These are phyloP conservation scores for Mrakiaceae sp. DNA, from an alignment of 1,284 basidiomycete genomes.

Conservation along the genomic window DNA sequence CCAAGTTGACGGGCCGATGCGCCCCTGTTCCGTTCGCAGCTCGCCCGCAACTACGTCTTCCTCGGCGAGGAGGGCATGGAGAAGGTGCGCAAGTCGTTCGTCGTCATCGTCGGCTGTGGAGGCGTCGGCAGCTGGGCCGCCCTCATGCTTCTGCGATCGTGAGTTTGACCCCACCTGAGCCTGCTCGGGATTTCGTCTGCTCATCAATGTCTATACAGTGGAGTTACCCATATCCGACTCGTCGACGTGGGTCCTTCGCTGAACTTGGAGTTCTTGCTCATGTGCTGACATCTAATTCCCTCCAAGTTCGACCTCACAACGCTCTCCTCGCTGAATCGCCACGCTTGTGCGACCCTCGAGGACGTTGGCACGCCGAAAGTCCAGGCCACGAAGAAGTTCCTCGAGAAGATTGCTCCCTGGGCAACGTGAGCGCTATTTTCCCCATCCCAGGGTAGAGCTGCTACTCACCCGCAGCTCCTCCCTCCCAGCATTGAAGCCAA, in stretches of 20 bases:
- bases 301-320: conserved; percentile 88
- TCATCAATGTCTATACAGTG: conserved; percentile 23
- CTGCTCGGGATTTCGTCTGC: background rate
- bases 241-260: conserved; percentile 30
- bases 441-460: background rate
- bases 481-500: conserved; percentile 67
- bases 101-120: conserved; percentile 85
- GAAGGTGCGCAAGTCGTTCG: conserved; percentile 60
- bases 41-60: conserved; percentile 90
- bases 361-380: conserved; percentile 96
- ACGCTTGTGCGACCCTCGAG: conserved; percentile 72
- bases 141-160: conserved; percentile 83
- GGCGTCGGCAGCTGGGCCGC: conserved; percentile 95
- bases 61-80: conserved; percentile 83
- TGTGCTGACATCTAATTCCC: background rate
- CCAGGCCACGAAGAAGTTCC: conserved; percentile 61
- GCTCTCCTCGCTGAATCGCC: conserved; percentile 81
- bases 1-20: background rate
- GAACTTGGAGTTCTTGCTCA: background rate
- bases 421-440: conserved; percentile 27
- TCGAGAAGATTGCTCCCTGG: conserved; percentile 54
- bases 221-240: conserved; percentile 36
- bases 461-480: background rate
- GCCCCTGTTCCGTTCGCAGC: conserved; percentile 38
- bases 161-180: conserved; percentile 30